Evolutionary conservation across 2,329 filamentous ascomycete genomes (phyloP), one percentile per base, ranked within the genome.

Genomic region (Colletotrichum siamense): DNA sequence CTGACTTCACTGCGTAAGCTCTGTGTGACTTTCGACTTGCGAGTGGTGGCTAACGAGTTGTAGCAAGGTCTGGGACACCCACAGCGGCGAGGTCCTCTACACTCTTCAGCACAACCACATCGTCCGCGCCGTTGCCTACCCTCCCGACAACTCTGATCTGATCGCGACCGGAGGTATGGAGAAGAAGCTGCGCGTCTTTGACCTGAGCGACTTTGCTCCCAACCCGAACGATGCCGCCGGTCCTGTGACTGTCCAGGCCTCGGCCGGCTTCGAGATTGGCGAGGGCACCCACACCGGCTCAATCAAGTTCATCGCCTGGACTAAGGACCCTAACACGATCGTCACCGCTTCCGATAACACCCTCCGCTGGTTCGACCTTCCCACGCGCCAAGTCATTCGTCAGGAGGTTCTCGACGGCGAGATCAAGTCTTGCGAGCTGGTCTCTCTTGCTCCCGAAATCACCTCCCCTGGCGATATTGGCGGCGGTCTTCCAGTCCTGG

Each of bases 251-350:
- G 89, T 93, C 55, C 86, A 90, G 7, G 88, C 93, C 2, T 91
- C 93, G 2, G 91, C 86, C 32, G 92, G 94, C 77, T 97, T 96
- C 82, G 97, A 99, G 84, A 96, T 99, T 79, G 97, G 96, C 24
- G 90, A 94, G 8, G 95, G 95, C 44, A 90, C 94, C 15, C 97
- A 99, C 84, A 93, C 91, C 18, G 95, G 94, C 63, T 95, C 95
- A 36, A 99, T 99, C 89, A 99, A 98, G 85, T 96, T 95, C 74
- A 98, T 99, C 77, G 95, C 98, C 77, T 99, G 97, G 97, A 95
- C 95, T 69, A 92, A 92, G 75, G 95, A 98, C 81, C 94, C 95
- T 67, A 98, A 97, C 81, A 92, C 96, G 78, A 89, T 99, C 73
- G 94, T 98, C 67, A 99, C 97, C 0, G 96, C 96, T 3, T 95